phyloP scores from a whole-genome alignment of 1,139 yeast species.

The Kluyveromyces marxianus region DNA sequence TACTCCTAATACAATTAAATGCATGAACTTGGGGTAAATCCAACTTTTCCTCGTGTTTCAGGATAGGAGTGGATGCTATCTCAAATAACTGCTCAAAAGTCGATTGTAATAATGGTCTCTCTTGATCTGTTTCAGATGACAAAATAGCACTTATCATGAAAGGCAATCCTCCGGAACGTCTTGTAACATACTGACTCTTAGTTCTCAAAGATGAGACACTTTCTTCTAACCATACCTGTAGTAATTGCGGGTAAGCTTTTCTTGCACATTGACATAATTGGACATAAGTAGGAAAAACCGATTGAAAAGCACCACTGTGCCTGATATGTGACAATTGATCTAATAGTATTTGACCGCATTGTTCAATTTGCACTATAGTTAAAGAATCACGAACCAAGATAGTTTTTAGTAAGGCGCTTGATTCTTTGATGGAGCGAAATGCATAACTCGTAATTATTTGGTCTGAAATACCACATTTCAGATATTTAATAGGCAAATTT shows the following conservation, averaged over 20 bases:
- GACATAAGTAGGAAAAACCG: slow-evolving; percentile 74
- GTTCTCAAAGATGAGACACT: slow-evolving; percentile 47
- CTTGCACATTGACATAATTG: slow-evolving; percentile 50
- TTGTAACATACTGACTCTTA: slow-evolving; percentile 62
- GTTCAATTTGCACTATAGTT: slow-evolving; percentile 23
- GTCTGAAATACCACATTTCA: slow-evolving; percentile 39
- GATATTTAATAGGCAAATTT: slow-evolving; percentile 40
- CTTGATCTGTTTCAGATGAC: slow-evolving; percentile 41
- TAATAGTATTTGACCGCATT: slow-evolving; percentile 49
- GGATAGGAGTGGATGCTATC: slow-evolving; percentile 48
- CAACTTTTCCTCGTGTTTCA: slow-evolving; percentile 43
- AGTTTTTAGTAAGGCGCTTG: slow-evolving; percentile 46
- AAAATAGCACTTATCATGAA: slow-evolving; percentile 66
- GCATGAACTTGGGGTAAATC: slow-evolving; percentile 94
- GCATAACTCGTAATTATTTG: slow-evolving; percentile 64
- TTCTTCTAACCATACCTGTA: slow-evolving; percentile 48
- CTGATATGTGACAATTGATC: slow-evolving; percentile 66
- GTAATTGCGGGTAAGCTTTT: slow-evolving; percentile 32
- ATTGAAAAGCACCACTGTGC: slow-evolving; percentile 87
- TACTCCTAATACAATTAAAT: slow-evolving; percentile 68
- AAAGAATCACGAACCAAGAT: slow-evolving; percentile 30
- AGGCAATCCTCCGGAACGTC: slow-evolving; percentile 92
- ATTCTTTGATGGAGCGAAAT: slow-evolving; percentile 82
- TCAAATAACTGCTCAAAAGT: slow-evolving; percentile 46
- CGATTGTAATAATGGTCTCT: slow-evolving; percentile 34